Evolutionary conservation across 345 rosid species (phyloP).

Genomic region (Syzygium jambos): DNA sequence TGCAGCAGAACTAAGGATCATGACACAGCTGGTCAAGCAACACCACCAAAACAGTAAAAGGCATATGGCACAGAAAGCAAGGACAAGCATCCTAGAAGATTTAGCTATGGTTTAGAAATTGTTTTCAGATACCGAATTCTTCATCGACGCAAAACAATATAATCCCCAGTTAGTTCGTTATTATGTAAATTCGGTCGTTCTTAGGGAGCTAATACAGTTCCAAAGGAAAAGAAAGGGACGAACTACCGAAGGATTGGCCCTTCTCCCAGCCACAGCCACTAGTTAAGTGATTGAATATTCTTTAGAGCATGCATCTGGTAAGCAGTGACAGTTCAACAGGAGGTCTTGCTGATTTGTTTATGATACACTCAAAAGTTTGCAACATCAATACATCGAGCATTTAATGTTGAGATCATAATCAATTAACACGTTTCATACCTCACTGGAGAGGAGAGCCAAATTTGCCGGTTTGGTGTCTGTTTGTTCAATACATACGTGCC

Average conservation of each 20-base stretch:
- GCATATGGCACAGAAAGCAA: not conserved
- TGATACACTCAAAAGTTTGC: not conserved
- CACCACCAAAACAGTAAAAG: not conserved
- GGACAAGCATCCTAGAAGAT: not conserved
- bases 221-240: not conserved
- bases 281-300: not conserved
- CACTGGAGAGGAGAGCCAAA: slow-evolving; percentile 88
- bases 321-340: not conserved
- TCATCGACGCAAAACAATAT: not conserved
- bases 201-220: not conserved
- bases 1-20: not conserved
- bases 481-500: slow-evolving; percentile 92
- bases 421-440: slow-evolving; percentile 29
- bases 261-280: not conserved
- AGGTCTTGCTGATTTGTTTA: not conserved
- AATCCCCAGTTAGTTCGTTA: not conserved
- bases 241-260: not conserved
- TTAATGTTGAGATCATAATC: not conserved
- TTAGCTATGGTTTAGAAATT: not conserved
- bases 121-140: not conserved
- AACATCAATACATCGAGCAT: not conserved
- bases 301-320: not conserved
- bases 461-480: slow-evolving; percentile 86
- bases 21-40: not conserved
- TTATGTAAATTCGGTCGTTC: not conserved